phyloP scores from a whole-genome alignment of 2,329 filamentous ascomycete species.

The Penicillium sp. region DNA sequence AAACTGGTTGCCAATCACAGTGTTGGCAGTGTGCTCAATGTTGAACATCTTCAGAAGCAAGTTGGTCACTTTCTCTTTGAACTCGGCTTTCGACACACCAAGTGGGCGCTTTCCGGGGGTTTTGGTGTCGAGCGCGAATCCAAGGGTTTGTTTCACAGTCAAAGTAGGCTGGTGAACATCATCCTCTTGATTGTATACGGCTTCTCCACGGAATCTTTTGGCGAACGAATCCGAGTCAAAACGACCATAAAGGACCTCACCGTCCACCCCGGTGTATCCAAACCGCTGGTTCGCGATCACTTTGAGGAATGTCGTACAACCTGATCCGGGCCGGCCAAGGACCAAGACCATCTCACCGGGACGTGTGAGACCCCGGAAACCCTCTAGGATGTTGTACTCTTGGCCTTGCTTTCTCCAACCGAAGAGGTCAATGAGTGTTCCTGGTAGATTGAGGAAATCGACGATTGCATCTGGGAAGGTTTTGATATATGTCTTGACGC shows the following conservation, averaged over 20 bases:
- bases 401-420: slow-evolving; percentile 59
- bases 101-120: slow-evolving; percentile 69
- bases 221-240: slow-evolving; percentile 62
- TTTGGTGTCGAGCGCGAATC: slow-evolving; percentile 76
- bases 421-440: slow-evolving; percentile 55
- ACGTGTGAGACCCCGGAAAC: slow-evolving; percentile 54
- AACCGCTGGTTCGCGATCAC: slow-evolving; percentile 58
- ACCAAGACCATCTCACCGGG: slow-evolving; percentile 86
- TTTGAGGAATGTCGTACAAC: slow-evolving; percentile 62
- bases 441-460: slow-evolving; percentile 65
- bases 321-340: slow-evolving; percentile 65
- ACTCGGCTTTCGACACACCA: slow-evolving; percentile 62
- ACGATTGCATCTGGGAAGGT: slow-evolving; percentile 72
- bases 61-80: slow-evolving; percentile 66
- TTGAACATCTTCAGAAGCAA: slow-evolving; percentile 85
- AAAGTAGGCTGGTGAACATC: slow-evolving; percentile 78
- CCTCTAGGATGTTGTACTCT: slow-evolving; percentile 64
- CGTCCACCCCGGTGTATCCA: slow-evolving; percentile 54
- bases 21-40: slow-evolving; percentile 78
- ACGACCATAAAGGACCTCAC: slow-evolving; percentile 68
- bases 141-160: slow-evolving; percentile 77
- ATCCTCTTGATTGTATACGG: slow-evolving; percentile 78
- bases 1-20: slow-evolving; percentile 73
- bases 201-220: slow-evolving; percentile 67
- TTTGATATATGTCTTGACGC: slow-evolving; percentile 60